Evolutionary conservation across 2,329 filamentous ascomycete genomes (phyloP).

Genomic region (Amylocarpus encephaloides): DNA sequence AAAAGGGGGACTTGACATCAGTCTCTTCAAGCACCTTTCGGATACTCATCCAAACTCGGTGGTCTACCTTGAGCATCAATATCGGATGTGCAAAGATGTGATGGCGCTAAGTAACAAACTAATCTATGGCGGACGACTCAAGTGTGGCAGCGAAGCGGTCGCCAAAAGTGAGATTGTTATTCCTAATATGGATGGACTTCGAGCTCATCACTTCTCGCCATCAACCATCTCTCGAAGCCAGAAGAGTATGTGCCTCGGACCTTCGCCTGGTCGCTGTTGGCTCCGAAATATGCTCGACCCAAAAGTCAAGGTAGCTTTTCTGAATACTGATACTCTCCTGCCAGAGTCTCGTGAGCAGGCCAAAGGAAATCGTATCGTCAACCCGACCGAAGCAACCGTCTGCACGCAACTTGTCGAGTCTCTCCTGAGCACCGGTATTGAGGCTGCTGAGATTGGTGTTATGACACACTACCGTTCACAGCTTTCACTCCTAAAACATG

Average conservation of each 20-base stretch:
- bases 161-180: constrained; percentile 63
- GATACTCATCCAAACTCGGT: constrained; percentile 83
- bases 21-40: constrained; percentile 87
- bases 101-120: constrained; percentile 90
- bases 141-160: constrained; percentile 77
- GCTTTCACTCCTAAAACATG: constrained; percentile 72
- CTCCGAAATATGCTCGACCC: constrained; percentile 65
- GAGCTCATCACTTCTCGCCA: constrained; percentile 49
- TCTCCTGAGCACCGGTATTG: constrained; percentile 69
- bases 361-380: constrained; percentile 81
- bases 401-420: constrained; percentile 74
- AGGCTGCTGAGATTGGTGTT: constrained; percentile 74
- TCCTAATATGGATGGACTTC: constrained; percentile 57
- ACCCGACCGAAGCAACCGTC: constrained; percentile 73
- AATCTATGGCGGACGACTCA: constrained; percentile 85
- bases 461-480: constrained; percentile 97
- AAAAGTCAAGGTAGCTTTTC: constrained; percentile 68
- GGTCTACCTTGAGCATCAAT: constrained; percentile 89
- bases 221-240: constrained; percentile 39
- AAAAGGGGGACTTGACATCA: constrained; percentile 81
- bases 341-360: constrained; percentile 62
- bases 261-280: constrained; percentile 60
- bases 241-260: constrained; percentile 45
- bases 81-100: constrained; percentile 96
- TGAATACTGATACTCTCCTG: constrained; percentile 77